These are phyloP conservation scores for Populus hybrid DNA, from an alignment of 441 rosid genomes.

Conservation along the genomic window DNA sequence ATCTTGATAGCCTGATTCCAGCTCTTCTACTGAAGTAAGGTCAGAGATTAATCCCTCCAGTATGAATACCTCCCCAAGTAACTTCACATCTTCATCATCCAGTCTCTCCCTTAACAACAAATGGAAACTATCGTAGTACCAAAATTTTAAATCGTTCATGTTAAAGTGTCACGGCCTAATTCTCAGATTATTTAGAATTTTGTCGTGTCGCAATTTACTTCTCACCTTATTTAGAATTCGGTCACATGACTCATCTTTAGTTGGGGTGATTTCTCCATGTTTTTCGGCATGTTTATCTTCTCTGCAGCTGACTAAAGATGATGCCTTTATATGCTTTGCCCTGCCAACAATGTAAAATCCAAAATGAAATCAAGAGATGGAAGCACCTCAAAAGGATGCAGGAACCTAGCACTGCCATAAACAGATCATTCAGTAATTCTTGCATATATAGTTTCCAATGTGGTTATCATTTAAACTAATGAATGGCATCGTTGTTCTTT, in stretches of 20 bases:
- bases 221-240: conserved; percentile 55
- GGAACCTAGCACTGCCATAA: neutral
- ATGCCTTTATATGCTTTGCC: conserved; percentile 83
- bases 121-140: conserved; percentile 9
- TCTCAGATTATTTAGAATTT: conserved; percentile 50
- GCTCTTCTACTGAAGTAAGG: conserved; percentile 44
- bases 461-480: neutral
- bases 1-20: conserved; percentile 46
- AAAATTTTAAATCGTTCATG: conserved; percentile 6
- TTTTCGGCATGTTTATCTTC: conserved; percentile 42
- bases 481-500: neutral
- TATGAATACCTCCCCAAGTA: conserved; percentile 60
- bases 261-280: conserved; percentile 25
- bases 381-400: neutral
- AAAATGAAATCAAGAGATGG: conserved; percentile 7
- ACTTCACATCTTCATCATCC: conserved; percentile 52
- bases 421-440: neutral
- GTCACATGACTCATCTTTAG: conserved; percentile 46
- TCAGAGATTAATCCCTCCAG: conserved; percentile 47
- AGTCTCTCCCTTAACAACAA: conserved; percentile 60
- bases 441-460: neutral
- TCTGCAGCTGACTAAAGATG: conserved; percentile 36
- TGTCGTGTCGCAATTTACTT: conserved; percentile 19
- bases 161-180: neutral
- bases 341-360: conserved; percentile 33